Evolutionary conservation across 129 eudicot species (phyloP), one percentile per base, ranked within the genome.

Genomic region (Arctium minus): DNA sequence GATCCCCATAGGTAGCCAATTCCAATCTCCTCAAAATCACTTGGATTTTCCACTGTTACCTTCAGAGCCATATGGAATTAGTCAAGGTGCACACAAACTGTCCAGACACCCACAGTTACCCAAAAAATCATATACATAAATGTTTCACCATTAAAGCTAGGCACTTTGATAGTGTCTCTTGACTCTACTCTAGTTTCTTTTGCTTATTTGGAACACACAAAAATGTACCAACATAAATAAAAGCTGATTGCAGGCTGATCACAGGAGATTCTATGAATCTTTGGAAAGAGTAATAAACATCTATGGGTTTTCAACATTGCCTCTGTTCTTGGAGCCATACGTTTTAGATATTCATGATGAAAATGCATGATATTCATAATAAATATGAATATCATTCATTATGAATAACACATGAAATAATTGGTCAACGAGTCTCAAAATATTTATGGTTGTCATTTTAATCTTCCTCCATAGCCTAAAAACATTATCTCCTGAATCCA

Each of bases 131-230:
- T 81, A 76, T 83, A 83, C 84, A 46, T 83, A 88, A 83, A 82
- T 82, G 80, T 79, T 85, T 53, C 73, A 77, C 80, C 33, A 86
- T 83, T 44, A 83, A 84, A 71, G 89, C n/a, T 69, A 89, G 83
- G 87, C 89, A 40, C 89, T 88, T 42, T 64, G 81, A 46, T 53
- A 10, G 71, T 76, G 70, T 6, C 37, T 56, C 46, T 9, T 38
- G 31, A 15, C 64, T 53, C 64, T 53, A 13, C 2, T 53, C 22
- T 15, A 53, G 6, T 15, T 53, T 53, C 22, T 53, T 13, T 53
- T 53, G 64, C 64, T 17, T 53, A 53, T 53, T 53, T 53, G n/a
- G 64, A 53, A 13, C 64, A 50, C 18, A 48, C 17, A 22, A 48
- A 48, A 10, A 0, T 48, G 53, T 44, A 10, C 53, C 53, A 44